phyloP scores from a whole-genome alignment of 768 basidiomycete genomes.

The Amanita muscaria region DNA sequence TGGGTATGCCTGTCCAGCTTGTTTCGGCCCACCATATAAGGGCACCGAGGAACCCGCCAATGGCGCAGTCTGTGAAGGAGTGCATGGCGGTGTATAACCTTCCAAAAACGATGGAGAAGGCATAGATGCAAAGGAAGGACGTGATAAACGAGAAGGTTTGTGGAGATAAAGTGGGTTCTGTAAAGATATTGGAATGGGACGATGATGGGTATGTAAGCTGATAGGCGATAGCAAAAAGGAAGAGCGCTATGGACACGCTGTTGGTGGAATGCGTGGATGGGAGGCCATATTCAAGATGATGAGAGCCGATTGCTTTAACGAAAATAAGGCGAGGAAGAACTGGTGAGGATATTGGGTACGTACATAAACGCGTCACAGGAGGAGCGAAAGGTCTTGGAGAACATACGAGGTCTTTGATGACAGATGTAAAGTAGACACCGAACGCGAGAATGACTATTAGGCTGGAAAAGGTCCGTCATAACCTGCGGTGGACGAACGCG shows the following conservation, averaged over 20 bases:
- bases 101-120: constrained; percentile 67
- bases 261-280: constrained; percentile 95
- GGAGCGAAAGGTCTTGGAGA: constrained; percentile 86
- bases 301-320: constrained; percentile 56
- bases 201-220: constrained; percentile 32
- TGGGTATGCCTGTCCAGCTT: constrained; percentile 31
- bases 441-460: constrained; percentile 47
- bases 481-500: neutral
- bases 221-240: constrained; percentile 55
- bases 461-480: neutral
- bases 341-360: constrained; percentile 16
- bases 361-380: constrained; percentile 84
- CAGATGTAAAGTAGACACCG: constrained; percentile 82
- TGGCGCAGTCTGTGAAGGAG: constrained; percentile 64
- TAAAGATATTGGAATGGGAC: constrained; percentile 11
- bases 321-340: neutral
- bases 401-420: constrained; percentile 85
- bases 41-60: constrained; percentile 57
- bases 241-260: constrained; percentile 80
- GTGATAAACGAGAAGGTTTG: constrained; percentile 33
- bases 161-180: constrained; percentile 34
- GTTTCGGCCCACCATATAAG: constrained; percentile 58
- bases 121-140: constrained; percentile 45
- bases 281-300: constrained; percentile 90
- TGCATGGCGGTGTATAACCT: constrained; percentile 87